These are phyloP conservation scores for Dothistroma septosporum DNA, from an alignment of 2,329 filamentous ascomycete species.

Conservation along the genomic window DNA sequence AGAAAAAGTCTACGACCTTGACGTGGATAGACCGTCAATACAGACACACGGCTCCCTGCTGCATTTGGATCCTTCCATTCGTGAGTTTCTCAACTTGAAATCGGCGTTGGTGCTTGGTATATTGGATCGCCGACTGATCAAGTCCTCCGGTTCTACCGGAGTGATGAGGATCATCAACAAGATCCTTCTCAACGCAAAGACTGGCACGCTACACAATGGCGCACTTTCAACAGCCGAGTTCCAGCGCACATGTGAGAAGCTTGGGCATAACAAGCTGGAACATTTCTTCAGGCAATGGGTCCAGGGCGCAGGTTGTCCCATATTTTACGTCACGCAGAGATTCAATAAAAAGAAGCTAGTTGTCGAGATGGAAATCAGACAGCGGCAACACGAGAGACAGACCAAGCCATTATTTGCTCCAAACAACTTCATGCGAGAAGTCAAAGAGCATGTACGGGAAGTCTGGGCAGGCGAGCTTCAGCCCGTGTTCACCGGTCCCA, in stretches of 20 bases:
- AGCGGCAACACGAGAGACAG: slow-evolving; percentile 61
- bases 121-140: slow-evolving; percentile 83
- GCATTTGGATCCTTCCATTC: slow-evolving; percentile 76
- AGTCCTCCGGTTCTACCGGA: slow-evolving; percentile 78
- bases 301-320: slow-evolving; percentile 78
- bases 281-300: slow-evolving; percentile 94
- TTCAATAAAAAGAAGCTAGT: slow-evolving; percentile 98
- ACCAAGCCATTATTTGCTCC: slow-evolving; percentile 60
- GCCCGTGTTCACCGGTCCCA: slow-evolving; percentile 85
- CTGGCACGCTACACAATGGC: slow-evolving; percentile 66
- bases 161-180: slow-evolving; percentile 81
- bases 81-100: slow-evolving; percentile 87
- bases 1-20: slow-evolving; percentile 75
- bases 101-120: slow-evolving; percentile 89
- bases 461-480: slow-evolving; percentile 57
- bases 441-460: slow-evolving; percentile 73
- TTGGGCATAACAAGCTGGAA: slow-evolving; percentile 81
- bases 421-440: slow-evolving; percentile 74
- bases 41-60: slow-evolving; percentile 73
- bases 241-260: slow-evolving; percentile 78
- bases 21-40: slow-evolving; percentile 77
- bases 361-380: slow-evolving; percentile 83
- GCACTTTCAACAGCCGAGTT: slow-evolving; percentile 74
- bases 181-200: slow-evolving; percentile 80
- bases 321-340: slow-evolving; percentile 77